Conservation (phyloP, 116 monocot species). For the Trichopus zeylanicus region DNA sequence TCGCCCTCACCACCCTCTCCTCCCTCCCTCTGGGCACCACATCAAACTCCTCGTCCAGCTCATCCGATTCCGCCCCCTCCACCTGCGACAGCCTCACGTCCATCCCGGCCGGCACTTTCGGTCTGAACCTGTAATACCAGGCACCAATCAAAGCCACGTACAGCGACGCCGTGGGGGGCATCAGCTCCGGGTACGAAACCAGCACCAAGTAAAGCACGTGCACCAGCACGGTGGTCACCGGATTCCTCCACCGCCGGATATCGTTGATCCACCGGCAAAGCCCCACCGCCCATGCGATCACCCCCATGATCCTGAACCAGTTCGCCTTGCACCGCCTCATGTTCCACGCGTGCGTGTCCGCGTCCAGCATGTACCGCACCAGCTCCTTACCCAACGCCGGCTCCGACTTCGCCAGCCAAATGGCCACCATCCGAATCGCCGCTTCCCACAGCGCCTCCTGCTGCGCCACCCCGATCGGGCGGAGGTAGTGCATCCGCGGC, state of each 20-base stretch:
- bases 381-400: background rate
- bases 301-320: conserved; percentile 80
- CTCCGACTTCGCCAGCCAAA: background rate
- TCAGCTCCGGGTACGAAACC: conserved; percentile 87
- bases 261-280: conserved; percentile 67
- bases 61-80: conserved; percentile 51
- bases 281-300: conserved; percentile 69
- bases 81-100: conserved; percentile 75
- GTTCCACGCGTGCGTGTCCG: background rate
- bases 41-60: conserved; percentile 95
- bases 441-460: background rate
- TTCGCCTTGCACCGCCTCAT: conserved; percentile 60
- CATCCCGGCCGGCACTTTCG: conserved; percentile 58
- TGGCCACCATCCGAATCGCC: background rate
- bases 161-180: conserved; percentile 59
- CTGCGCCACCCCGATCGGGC: background rate
- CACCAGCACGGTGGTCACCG: conserved; percentile 73
- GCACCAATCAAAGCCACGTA: conserved; percentile 68
- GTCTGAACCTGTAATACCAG: conserved; percentile 77
- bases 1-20: conserved; percentile 30
- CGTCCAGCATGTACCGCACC: background rate
- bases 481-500: background rate
- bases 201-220: conserved; percentile 73
- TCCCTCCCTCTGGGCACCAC: conserved; percentile 34
- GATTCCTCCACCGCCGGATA: conserved; percentile 69